These are phyloP conservation scores for Termitomyces sp. DNA, from an alignment of 768 basidiomycete genomes.

Conservation along the genomic window DNA sequence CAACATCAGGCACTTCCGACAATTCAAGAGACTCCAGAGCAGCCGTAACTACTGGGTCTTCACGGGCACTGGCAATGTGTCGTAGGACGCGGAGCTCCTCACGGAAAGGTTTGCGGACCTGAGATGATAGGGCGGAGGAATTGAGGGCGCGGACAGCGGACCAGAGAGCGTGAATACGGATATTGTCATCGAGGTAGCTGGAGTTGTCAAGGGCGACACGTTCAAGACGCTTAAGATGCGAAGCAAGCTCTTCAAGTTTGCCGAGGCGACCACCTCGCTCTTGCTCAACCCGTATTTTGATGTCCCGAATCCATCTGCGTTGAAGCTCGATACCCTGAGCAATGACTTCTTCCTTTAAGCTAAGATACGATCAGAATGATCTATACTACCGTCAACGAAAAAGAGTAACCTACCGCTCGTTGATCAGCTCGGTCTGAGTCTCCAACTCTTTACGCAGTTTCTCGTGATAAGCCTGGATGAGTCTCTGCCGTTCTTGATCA, in stretches of 20 bases:
- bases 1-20: constrained; percentile 73
- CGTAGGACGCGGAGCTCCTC: constrained; percentile 84
- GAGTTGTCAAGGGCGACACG: constrained; percentile 90
- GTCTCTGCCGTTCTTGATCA: constrained; percentile 68
- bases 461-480: constrained; percentile 78
- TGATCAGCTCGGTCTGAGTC: constrained; percentile 89
- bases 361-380: constrained; percentile 25
- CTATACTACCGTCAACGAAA: background rate
- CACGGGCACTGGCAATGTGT: constrained; percentile 65
- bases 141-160: constrained; percentile 82
- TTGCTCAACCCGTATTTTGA: constrained; percentile 93
- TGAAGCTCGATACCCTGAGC: constrained; percentile 98
- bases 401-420: constrained; percentile 70
- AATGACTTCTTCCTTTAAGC: constrained; percentile 90
- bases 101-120: constrained; percentile 79
- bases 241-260: constrained; percentile 90
- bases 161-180: constrained; percentile 90
- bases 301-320: constrained; percentile 92
- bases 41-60: constrained; percentile 64
- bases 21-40: constrained; percentile 67
- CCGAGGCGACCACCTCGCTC: constrained; percentile 95
- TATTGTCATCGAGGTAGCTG: constrained; percentile 87
- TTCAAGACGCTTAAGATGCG: constrained; percentile 87
- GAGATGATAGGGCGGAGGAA: constrained; percentile 58
- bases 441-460: constrained; percentile 83